phyloP scores from a whole-genome alignment of 2,329 filamentous ascomycete species.

The Sclerotinia glacialis region DNA sequence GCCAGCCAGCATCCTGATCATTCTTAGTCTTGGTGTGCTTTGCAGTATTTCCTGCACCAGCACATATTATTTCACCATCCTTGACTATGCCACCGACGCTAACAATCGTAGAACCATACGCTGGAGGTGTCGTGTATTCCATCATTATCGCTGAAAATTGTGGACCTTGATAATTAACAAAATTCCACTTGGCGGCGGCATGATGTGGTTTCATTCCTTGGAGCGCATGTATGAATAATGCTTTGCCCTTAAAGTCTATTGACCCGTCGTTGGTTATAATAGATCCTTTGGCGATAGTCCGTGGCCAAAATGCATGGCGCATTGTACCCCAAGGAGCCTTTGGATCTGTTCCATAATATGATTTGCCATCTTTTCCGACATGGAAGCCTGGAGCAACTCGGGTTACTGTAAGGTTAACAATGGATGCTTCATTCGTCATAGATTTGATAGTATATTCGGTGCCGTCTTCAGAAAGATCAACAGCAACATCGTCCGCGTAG shows the following conservation, averaged over 20 bases:
- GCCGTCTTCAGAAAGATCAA: conserved; percentile 84
- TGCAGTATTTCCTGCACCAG: conserved; percentile 62
- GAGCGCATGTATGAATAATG: conserved; percentile 77
- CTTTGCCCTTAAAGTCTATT: conserved; percentile 77
- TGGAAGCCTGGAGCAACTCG: conserved; percentile 77
- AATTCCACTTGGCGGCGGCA: conserved; percentile 89
- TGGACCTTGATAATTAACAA: conserved; percentile 84
- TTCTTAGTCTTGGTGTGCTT: conserved; percentile 67
- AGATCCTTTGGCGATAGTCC: conserved; percentile 75
- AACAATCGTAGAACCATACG: conserved; percentile 83
- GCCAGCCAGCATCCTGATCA: conserved; percentile 83
- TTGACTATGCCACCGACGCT: conserved; percentile 79
- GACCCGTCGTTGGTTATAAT: conserved; percentile 80
- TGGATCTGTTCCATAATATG: conserved; percentile 82
- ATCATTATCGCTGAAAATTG: conserved; percentile 87
- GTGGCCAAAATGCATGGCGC: conserved; percentile 92
- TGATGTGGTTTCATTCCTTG: conserved; percentile 99
- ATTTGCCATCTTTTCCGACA: conserved; percentile 78
- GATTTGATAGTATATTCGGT: conserved; percentile 86
- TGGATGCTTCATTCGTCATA: conserved; percentile 71
- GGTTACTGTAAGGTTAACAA: conserved; percentile 84
- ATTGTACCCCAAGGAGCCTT: conserved; percentile 86
- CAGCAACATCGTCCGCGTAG: conserved; percentile 78
- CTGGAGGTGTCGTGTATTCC: conserved; percentile 92
- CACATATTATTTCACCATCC: conserved; percentile 75